phyloP scores from a whole-genome alignment of 192 early-diverging fungal genomes.

The Gorgonomyces haynaldii region DNA sequence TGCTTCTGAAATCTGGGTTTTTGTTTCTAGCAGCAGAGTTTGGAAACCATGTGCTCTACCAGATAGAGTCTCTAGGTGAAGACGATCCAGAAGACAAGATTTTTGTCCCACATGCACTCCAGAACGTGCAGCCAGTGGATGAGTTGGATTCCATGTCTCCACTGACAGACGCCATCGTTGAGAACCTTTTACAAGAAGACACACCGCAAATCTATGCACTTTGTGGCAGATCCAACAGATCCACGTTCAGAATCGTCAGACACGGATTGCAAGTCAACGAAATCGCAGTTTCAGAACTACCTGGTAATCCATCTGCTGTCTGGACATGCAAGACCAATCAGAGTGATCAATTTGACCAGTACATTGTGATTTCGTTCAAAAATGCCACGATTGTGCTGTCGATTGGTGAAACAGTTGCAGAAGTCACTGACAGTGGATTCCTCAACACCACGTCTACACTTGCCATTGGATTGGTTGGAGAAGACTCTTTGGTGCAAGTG shows the following conservation, averaged over 20 bases:
- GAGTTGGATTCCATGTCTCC: slow-evolving; percentile 76
- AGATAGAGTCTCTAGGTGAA: slow-evolving; percentile 88
- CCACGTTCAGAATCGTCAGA: slow-evolving; percentile 75
- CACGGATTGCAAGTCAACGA: slow-evolving; percentile 89
- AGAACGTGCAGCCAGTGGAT: slow-evolving; percentile 83
- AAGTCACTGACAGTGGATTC: slow-evolving; percentile 86
- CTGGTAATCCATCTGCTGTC: slow-evolving; percentile 84
- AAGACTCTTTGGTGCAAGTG: slow-evolving; percentile 75
- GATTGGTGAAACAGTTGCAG: slow-evolving; percentile 86
- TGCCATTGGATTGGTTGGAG: slow-evolving; percentile 69
- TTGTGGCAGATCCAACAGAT: slow-evolving; percentile 68
- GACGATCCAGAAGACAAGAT: slow-evolving; percentile 70
- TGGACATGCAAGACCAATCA: slow-evolving; percentile 54
- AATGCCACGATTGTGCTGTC: slow-evolving; percentile 86
- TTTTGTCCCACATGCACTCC: slow-evolving; percentile 67
- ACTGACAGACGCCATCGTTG: slow-evolving; percentile 67
- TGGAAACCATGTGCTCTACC: slow-evolving; percentile 86
- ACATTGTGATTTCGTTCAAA: slow-evolving; percentile 85
- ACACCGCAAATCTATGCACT: slow-evolving; percentile 89
- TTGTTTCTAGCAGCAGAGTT: slow-evolving; percentile 86
- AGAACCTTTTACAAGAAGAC: slow-evolving; percentile 84
- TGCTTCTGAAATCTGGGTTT: slow-evolving; percentile 86
- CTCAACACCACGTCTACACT: slow-evolving; percentile 73
- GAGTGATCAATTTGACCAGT: slow-evolving; percentile 58
- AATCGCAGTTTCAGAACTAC: slow-evolving; percentile 83